These are phyloP conservation scores for Podospora pseudoanserina DNA, from an alignment of 495 filamentous ascomycete species.

Conservation along the genomic window DNA sequence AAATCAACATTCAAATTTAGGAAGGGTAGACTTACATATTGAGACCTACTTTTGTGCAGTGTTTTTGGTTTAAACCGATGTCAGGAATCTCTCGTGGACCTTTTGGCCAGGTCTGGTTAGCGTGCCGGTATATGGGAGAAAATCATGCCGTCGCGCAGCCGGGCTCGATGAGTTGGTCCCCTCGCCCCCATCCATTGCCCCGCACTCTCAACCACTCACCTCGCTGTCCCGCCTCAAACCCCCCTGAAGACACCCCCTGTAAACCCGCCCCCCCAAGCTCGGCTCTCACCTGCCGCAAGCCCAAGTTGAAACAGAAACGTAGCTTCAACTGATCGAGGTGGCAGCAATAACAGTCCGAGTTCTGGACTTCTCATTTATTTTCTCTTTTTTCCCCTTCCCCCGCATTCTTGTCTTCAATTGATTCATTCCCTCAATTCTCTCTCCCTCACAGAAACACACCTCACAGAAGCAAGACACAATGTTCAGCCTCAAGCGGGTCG, in stretches of 20 bases:
- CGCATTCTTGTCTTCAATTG: slow-evolving; percentile 18
- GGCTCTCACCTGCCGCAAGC: slow-evolving; percentile 10
- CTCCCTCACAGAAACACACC: not conserved
- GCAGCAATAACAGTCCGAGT: not conserved
- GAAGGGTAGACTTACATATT: too few species aligned
- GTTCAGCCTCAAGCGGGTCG: slow-evolving; percentile 54
- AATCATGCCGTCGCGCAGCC: too few species aligned
- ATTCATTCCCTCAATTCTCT: slow-evolving; percentile 12
- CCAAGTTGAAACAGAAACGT: slow-evolving; percentile 33
- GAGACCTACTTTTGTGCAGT: too few species aligned
- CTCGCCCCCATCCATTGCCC: not conserved
- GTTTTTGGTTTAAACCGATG: too few species aligned
- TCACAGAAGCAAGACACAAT: slow-evolving; percentile 33
- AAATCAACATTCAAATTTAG: too few species aligned
- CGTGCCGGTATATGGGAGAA: too few species aligned
- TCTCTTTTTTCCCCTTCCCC: slow-evolving; percentile 1
- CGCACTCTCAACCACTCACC: not conserved
- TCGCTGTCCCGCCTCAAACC: not conserved
- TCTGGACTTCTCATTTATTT: not conserved
- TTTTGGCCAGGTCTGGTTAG: too few species aligned
- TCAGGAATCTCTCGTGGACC: too few species aligned
- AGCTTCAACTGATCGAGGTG: slow-evolving; percentile 29
- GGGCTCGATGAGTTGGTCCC: not conserved
- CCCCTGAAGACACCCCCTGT: slow-evolving; percentile 17
- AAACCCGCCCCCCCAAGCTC: not conserved